phyloP scores from a whole-genome alignment of 768 basidiomycete species.

The Mycena chlorophos region DNA sequence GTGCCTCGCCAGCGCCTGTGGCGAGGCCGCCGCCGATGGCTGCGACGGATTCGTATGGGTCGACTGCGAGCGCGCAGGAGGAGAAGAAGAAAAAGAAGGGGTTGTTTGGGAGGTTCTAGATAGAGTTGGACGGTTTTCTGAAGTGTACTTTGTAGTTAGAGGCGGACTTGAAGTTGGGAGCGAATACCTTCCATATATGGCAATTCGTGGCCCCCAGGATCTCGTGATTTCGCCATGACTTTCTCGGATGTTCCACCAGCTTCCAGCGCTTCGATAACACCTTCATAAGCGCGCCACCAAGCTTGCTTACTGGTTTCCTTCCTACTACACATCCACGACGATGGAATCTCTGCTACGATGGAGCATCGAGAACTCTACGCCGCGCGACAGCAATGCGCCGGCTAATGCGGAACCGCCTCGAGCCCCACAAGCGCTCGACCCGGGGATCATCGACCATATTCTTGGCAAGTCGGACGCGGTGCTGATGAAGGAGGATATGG shows the following conservation, averaged over 20 bases:
- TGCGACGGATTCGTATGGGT: constrained; percentile 48
- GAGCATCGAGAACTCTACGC: constrained; percentile 71
- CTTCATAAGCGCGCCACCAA: neutral
- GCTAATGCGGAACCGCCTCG: constrained; percentile 35
- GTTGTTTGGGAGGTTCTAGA: constrained; percentile 1
- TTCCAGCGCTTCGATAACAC: neutral
- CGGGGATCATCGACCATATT: constrained; percentile 82
- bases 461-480: constrained; percentile 82
- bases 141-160: neutral
- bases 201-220: too few relatives aligned
- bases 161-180: too few relatives aligned
- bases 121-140: neutral
- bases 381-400: constrained; percentile 31
- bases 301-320: neutral
- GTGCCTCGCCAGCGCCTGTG: constrained; percentile 23
- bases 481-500: constrained; percentile 80
- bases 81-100: constrained; percentile 15
- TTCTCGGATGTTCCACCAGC: neutral
- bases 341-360: constrained; percentile 84
- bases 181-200: too few relatives aligned
- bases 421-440: constrained; percentile 60
- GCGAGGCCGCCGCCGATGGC: constrained; percentile 46
- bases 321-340: neutral
- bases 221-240: too few relatives aligned
- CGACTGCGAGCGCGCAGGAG: neutral